Evolutionary conservation across 129 eudicot species (phyloP), one percentile per base, ranked within the genome.

Genomic region (Tanacetum coccineum): DNA sequence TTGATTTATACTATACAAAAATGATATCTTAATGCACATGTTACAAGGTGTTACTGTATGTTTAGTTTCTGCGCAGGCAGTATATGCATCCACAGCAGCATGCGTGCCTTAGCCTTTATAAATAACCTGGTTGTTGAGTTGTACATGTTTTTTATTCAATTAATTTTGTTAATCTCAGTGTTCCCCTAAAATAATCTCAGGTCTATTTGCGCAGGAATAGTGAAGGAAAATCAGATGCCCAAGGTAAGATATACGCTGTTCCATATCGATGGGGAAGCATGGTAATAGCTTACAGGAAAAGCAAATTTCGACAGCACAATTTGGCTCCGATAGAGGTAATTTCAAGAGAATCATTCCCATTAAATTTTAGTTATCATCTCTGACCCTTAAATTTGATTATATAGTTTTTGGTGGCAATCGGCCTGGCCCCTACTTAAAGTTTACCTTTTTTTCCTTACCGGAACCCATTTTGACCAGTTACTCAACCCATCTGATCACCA

Each of bases 241-340:
- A 28, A 28, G 32, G 99, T 21, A 76, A 67, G 64, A 76, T 94
- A 76, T 94, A 82, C 72, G 93, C 90, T 64, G 93, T 80, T 78
- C 99, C 99, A 44, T 94, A 89, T 79, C 84, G 99, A 28, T 28
- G 32, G 32, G 32, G 32, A 28, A 28, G 32, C 32, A 28, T 28
- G 32, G 32, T 28, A 28, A 28, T 28, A 28, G 32, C 32, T 28
- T 28, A 28, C 32, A 28, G 4, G 32, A 28, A 4, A 28, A 28
- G 32, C 76, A 86, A 84, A 73, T 87, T 94, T 81, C 78, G 74
- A 66, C 91, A 83, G 76, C 85, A 57, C 59, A 83, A 83, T 68
- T 67, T 94, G 86, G 83, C 86, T 62, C 95, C 97, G 26, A 73
- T 89, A 59, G 81, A 82, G 99, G 99, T 94, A 74, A 59, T 36